phyloP scores from a whole-genome alignment of 2,329 filamentous ascomycete species.

The Colletotrichum viniferum region DNA sequence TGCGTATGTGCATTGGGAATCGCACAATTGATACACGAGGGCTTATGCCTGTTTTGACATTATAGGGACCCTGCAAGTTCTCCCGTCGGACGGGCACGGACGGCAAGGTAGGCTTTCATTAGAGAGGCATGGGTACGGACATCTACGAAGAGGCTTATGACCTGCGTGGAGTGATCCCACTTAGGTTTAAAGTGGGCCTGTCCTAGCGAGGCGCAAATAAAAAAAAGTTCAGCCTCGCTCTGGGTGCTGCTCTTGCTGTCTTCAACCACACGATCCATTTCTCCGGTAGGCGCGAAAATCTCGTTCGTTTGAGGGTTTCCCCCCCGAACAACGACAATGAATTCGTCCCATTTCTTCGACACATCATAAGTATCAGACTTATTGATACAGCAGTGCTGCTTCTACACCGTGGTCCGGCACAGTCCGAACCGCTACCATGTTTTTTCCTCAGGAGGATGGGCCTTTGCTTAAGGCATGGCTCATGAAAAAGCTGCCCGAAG shows the following conservation, averaged over 20 bases:
- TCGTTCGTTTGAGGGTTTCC: conserved; percentile 8
- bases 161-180: not conserved
- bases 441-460: conserved; percentile 67
- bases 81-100: not conserved
- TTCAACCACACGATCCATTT: not conserved
- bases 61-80: not conserved
- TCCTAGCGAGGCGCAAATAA: conserved; percentile 12
- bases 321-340: conserved; percentile 17
- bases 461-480: conserved; percentile 76
- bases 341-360: not conserved
- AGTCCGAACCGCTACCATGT: conserved; percentile 46
- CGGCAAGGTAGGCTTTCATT: not conserved
- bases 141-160: not conserved
- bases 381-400: conserved; percentile 2
- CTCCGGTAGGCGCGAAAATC: not conserved
- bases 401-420: not conserved
- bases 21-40: not conserved
- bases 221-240: conserved; percentile 16
- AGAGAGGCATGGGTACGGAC: not conserved
- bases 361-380: conserved; percentile 14
- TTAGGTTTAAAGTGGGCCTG: conserved; percentile 15
- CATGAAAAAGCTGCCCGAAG: conserved; percentile 52
- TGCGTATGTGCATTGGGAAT: not conserved
- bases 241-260: not conserved
- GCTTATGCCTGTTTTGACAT: not conserved